Evolutionary conservation across 352 stramenopile genomes (phyloP), one percentile per base, ranked within the genome.

Genomic region (Phytopythium sindhum): DNA sequence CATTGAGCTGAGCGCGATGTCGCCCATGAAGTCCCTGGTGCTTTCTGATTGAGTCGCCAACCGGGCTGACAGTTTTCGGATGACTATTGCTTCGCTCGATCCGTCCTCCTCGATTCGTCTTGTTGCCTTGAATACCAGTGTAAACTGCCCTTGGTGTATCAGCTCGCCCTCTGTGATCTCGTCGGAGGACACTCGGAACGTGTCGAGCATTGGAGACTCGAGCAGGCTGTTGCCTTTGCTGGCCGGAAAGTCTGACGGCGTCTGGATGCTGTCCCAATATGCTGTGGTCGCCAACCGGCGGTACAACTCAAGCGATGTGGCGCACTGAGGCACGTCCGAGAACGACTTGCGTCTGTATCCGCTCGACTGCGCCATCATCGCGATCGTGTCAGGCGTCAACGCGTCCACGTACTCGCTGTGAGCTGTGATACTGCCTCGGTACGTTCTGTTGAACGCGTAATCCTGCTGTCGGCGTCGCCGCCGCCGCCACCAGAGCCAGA

Each of bases 21-120:
- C 65, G 48, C 65, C 66, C 70, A 81, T 70, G 37, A 84, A 84
- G 14, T 68, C 72, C 28, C 68, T 65, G 26, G 19, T 17, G 51
- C 33, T 53, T 14, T 15, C 54, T 17, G 11, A 9, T 24, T 47
- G 39, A 28, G 8, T 54, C 33, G 1, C 23, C 5, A 19, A 47
- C 26, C 67, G 61, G 24, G 58, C 62, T 24, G 65, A 42, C 35
- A 72, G 62, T 19, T 53, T 60, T 37, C 72, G 64, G 26, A 79
- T 66, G 9, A 74, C 64, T 4, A 79, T 66, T 35, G 73, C 52
- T 24, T 60, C 56, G 61, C 56, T 68, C 5, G 53, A 12, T 65
- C 73, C 63, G 5, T 66, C 72, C 7, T 74, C 63, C 14, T 37
- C 28, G n/a, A 76, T 66, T 31, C 45, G 60, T 19, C 76, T 41